phyloP scores from a whole-genome alignment of 352 stramenopile genomes.

The Globisporangium abappressorium region DNA sequence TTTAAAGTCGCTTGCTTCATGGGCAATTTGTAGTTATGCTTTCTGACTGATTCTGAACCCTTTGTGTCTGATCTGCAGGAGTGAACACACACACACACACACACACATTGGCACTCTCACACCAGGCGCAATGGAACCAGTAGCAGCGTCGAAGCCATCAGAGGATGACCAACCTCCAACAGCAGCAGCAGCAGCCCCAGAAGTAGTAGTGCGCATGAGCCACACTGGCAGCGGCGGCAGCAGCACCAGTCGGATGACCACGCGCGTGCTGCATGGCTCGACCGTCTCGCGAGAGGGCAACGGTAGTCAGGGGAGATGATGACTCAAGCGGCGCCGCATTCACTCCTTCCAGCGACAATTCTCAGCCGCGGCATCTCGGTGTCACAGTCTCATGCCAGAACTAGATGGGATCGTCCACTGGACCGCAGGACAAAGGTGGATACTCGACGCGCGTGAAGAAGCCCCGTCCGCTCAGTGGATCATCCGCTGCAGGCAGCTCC shows the following conservation, averaged over 20 bases:
- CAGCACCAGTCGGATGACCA: neutral
- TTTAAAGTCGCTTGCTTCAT: neutral
- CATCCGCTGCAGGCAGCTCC: slow-evolving; percentile 22
- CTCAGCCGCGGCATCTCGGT: neutral
- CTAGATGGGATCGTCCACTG: slow-evolving; percentile 7
- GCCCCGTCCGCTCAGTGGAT: slow-evolving; percentile 32
- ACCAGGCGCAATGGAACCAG: neutral
- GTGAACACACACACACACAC: neutral
- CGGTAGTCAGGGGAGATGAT: neutral
- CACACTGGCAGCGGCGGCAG: neutral
- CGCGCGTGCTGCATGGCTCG: neutral
- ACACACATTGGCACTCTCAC: neutral
- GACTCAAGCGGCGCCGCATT: neutral
- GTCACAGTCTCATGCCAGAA: slow-evolving; percentile 14
- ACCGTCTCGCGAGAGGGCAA: neutral
- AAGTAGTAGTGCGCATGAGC: neutral
- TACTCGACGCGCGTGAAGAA: slow-evolving; percentile 25
- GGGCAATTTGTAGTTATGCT: neutral
- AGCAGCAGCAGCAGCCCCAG: neutral
- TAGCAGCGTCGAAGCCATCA: neutral
- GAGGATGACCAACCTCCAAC: neutral
- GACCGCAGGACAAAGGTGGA: neutral
- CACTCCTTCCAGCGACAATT: neutral
- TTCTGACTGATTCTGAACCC: neutral
- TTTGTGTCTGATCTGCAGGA: neutral